Evolutionary conservation across 441 rosid species (phyloP).

Genomic region (Corymbia citriodora): DNA sequence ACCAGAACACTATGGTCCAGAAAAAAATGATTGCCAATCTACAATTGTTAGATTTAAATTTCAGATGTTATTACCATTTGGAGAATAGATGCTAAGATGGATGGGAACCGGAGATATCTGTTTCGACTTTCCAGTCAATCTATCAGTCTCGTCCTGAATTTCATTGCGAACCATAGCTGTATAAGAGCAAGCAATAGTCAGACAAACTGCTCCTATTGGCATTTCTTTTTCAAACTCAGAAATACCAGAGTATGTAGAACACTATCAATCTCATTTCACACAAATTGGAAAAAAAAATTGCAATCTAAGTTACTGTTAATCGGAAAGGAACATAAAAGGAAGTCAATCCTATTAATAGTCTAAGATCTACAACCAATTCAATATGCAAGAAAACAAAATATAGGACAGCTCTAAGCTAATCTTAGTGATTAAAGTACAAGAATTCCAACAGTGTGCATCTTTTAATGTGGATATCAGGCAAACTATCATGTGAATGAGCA

Average conservation of each 20-base stretch:
- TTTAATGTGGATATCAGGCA: not conserved
- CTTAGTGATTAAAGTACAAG: not conserved
- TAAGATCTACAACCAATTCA: not conserved
- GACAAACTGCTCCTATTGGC: not conserved
- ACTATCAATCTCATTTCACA: not conserved
- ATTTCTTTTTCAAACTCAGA: not conserved
- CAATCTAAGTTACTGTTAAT: not conserved
- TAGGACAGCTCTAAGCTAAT: not conserved
- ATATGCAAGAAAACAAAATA: not conserved
- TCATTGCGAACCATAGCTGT: slow-evolving; percentile 11
- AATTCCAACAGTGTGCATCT: not conserved
- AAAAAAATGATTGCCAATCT: not conserved
- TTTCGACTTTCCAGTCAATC: slow-evolving; percentile 6
- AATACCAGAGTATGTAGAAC: not conserved
- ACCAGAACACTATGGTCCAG: not conserved
- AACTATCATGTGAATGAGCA: not conserved
- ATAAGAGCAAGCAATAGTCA: not conserved
- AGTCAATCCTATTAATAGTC: not conserved
- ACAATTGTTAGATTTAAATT: not conserved
- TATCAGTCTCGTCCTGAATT: slow-evolving; percentile 2
- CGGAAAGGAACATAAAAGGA: not conserved
- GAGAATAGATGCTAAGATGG: slow-evolving; percentile 6
- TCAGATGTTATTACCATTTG: not conserved
- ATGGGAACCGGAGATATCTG: slow-evolving; percentile 10
- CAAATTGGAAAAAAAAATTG: not conserved